Evolutionary conservation across 225 moss, liverwort and hornwort genomes (phyloP).

Genomic region (Bryum argenteum): DNA sequence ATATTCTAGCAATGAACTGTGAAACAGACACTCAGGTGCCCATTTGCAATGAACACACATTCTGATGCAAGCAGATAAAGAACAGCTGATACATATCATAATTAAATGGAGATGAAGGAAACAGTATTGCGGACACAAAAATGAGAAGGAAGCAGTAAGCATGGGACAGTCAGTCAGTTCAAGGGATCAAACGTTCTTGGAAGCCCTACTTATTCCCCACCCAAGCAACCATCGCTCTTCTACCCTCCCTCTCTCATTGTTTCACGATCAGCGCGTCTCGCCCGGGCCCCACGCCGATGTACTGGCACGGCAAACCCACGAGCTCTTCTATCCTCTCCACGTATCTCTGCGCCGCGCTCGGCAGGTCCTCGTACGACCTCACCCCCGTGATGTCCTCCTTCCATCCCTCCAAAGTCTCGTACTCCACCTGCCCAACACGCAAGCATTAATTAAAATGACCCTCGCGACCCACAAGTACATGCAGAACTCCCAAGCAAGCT

Average conservation of each 20-base stretch:
- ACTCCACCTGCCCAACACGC: conserved; percentile 64
- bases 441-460: not conserved
- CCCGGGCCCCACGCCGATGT: conserved; percentile 94
- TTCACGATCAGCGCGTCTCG: conserved; percentile 93
- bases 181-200: conserved; percentile 24
- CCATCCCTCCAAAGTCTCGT: conserved; percentile 87
- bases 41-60: no score
- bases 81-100: no score
- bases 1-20: no score
- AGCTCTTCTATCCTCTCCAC: conserved; percentile 78
- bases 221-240: not conserved
- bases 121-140: conserved; percentile 26
- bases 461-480: not conserved
- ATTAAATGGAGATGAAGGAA: no score
- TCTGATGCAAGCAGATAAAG: no score
- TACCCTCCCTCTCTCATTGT: conserved; percentile 30
- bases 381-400: conserved; percentile 72
- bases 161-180: conserved; percentile 4
- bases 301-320: conserved; percentile 62
- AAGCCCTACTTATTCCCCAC: conserved; percentile 30
- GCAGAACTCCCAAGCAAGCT: not conserved
- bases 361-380: conserved; percentile 78
- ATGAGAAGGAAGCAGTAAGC: not conserved
- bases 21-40: no score
- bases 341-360: conserved; percentile 76